Percentiles rank a stretch among this genome's conserved stretches.
Conservation (phyloP, 1,139 yeast genomes). For the Blastobotrys arbuscula region DNA sequence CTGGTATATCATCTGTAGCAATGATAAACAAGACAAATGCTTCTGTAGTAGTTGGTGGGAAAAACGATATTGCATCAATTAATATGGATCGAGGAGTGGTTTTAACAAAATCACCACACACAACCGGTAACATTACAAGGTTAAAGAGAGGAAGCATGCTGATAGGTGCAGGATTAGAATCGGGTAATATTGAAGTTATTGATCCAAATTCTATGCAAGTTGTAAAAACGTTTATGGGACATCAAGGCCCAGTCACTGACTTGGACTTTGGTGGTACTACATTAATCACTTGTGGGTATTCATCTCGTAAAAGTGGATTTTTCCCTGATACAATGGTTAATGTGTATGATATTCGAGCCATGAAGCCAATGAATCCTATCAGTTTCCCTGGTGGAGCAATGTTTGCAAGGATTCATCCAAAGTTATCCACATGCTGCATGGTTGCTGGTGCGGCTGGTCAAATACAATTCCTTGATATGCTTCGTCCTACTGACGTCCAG, state of each 20-base stretch:
- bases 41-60: constrained; percentile 45
- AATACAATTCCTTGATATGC: constrained; percentile 76
- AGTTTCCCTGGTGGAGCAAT: constrained; percentile 91
- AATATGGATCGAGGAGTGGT: constrained; percentile 54
- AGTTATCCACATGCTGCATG: constrained; percentile 69
- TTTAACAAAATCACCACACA: constrained; percentile 14
- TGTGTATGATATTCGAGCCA: constrained; percentile 70
- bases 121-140: constrained; percentile 29
- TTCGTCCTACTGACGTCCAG: constrained; percentile 62
- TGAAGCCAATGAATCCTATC: constrained; percentile 72
- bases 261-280: constrained; percentile 73
- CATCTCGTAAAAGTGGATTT: constrained; percentile 49
- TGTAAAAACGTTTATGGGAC: constrained; percentile 61
- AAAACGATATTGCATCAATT: constrained; percentile 46
- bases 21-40: constrained; percentile 31
- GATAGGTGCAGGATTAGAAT: constrained; percentile 58
- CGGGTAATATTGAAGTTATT: constrained; percentile 71
- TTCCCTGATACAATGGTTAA: constrained; percentile 78
- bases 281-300: constrained; percentile 77
- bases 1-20: constrained; percentile 30
- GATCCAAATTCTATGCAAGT: constrained; percentile 58
- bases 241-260: constrained; percentile 69
- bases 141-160: constrained; percentile 31
- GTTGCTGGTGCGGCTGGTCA: constrained; percentile 77
- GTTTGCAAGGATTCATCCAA: constrained; percentile 80